Conservation (phyloP, 305 asterid species). For the Rubia balearica region DNA sequence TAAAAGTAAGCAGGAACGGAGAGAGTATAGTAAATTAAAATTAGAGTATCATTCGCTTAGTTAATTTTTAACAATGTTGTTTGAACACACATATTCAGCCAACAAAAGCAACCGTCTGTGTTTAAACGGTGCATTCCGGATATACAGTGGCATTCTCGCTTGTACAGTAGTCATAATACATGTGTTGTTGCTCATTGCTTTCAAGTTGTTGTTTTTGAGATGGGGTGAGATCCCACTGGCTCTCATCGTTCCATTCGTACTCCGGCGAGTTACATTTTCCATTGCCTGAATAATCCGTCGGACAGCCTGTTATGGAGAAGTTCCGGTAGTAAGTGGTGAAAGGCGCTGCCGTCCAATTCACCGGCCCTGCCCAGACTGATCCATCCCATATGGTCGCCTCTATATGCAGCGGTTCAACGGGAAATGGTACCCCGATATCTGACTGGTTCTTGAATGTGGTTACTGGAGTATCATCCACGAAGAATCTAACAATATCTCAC, state of each 20-base stretch:
- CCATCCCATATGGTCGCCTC: conserved; percentile 39
- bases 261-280: conserved; percentile 6
- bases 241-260: conserved; percentile 21
- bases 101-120: not conserved
- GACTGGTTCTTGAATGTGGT: conserved; percentile 34
- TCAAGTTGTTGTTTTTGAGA: conserved; percentile 18
- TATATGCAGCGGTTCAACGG: conserved; percentile 25
- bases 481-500: conserved; percentile 17
- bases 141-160: not conserved
- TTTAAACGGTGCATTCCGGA: not conserved
- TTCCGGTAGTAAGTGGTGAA: conserved; percentile 23
- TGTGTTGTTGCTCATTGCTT: not conserved
- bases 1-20: too few species aligned
- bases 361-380: conserved; percentile 26
- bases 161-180: conserved; percentile 41
- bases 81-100: not conserved
- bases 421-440: conserved; percentile 20
- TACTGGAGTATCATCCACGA: conserved; percentile 32
- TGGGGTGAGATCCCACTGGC: conserved; percentile 18
- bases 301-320: conserved; percentile 24
- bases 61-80: too few species aligned
- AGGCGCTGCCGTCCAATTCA: conserved; percentile 36
- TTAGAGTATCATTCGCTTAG: not conserved
- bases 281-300: not conserved
- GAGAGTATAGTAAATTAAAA: too few species aligned